phyloP scores from a whole-genome alignment of 2,329 filamentous ascomycete species.

The Nemania sp. region DNA sequence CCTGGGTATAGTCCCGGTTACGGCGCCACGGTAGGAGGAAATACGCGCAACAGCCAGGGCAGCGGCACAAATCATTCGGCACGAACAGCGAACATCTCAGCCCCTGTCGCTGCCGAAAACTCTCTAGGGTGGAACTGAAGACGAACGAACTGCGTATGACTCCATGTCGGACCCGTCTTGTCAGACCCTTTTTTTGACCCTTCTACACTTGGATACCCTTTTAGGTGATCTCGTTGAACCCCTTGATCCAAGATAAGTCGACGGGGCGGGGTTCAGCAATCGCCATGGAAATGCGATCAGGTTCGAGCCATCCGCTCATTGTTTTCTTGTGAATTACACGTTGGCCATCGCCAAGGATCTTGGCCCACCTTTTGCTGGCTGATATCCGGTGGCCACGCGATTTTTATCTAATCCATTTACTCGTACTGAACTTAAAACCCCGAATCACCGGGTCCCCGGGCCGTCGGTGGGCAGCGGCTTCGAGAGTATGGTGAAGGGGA shows the following conservation, averaged over 20 bases:
- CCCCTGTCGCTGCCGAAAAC: slow-evolving; percentile 90
- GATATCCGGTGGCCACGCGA: slow-evolving; percentile 38
- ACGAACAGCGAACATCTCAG: slow-evolving; percentile 73
- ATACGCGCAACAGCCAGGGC: slow-evolving; percentile 61
- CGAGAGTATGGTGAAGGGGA: slow-evolving; percentile 27
- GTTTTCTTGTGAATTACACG: slow-evolving; percentile 42
- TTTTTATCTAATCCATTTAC: slow-evolving; percentile 42
- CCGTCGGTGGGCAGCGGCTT: slow-evolving; percentile 32
- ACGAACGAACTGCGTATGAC: slow-evolving; percentile 37
- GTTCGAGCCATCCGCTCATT: slow-evolving; percentile 36
- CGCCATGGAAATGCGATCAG: slow-evolving; percentile 39
- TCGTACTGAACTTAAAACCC: slow-evolving; percentile 29
- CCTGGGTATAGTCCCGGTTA: slow-evolving; percentile 45
- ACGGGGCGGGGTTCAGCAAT: slow-evolving; percentile 27
- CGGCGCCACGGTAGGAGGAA: slow-evolving; percentile 50
- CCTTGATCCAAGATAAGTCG: slow-evolving; percentile 22
- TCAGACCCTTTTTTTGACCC: slow-evolving; percentile 28
- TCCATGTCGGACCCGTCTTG: slow-evolving; percentile 40
- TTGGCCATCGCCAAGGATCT: slow-evolving; percentile 36
- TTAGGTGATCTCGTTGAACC: slow-evolving; percentile 41
- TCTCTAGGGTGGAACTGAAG: slow-evolving; percentile 89
- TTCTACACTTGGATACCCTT: slow-evolving; percentile 52
- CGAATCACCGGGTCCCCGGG: slow-evolving; percentile 27
- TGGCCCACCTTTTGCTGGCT: slow-evolving; percentile 44
- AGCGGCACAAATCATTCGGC: slow-evolving; percentile 63